Evolutionary conservation across 2,329 filamentous ascomycete genomes (phyloP).

Genomic region (Alternaria sp.): DNA sequence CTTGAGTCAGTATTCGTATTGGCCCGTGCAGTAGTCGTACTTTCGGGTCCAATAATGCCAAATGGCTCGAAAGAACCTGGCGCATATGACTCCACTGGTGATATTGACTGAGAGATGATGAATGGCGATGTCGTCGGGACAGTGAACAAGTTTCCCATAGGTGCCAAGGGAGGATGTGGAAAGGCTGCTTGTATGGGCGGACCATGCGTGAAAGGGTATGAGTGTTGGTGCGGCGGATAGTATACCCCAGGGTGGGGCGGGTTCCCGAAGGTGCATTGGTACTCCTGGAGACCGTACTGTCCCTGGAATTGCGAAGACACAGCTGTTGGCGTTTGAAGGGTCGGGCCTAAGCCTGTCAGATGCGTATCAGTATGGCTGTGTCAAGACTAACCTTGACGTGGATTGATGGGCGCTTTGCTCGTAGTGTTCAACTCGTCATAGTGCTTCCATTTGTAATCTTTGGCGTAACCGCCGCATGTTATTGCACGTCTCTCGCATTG

Average conservation of each 20-base stretch:
- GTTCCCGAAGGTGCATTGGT: slow-evolving; percentile 12
- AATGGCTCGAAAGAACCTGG: slow-evolving; percentile 45
- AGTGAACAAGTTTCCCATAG: slow-evolving; percentile 11
- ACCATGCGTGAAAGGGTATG: slow-evolving; percentile 14
- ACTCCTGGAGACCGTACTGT: slow-evolving; percentile 1
- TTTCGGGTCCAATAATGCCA: slow-evolving; percentile 48
- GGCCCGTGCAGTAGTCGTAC: slow-evolving; percentile 30
- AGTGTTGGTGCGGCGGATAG: slow-evolving; percentile 16
- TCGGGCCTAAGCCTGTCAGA: slow-evolving; percentile 21
- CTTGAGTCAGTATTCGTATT: slow-evolving; percentile 42
- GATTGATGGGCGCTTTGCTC: slow-evolving; percentile 51
- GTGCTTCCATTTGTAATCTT: slow-evolving; percentile 76
- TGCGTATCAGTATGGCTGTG: neutral
- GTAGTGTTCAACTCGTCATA: slow-evolving; percentile 68
- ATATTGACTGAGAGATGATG: slow-evolving; percentile 31
- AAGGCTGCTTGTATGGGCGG: slow-evolving; percentile 17
- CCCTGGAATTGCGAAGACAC: slow-evolving; percentile 6
- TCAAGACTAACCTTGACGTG: slow-evolving; percentile 54
- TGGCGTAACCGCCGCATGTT: slow-evolving; percentile 73
- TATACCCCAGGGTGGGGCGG: slow-evolving; percentile 11
- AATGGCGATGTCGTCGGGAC: slow-evolving; percentile 31
- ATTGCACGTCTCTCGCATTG: slow-evolving; percentile 71
- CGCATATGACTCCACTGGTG: slow-evolving; percentile 41
- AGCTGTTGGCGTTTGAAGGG: slow-evolving; percentile 6
- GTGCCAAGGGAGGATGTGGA: slow-evolving; percentile 14